These are phyloP conservation scores for Arxiozyma slooffiae DNA, from an alignment of 1,139 yeast genomes.

Conservation along the genomic window DNA sequence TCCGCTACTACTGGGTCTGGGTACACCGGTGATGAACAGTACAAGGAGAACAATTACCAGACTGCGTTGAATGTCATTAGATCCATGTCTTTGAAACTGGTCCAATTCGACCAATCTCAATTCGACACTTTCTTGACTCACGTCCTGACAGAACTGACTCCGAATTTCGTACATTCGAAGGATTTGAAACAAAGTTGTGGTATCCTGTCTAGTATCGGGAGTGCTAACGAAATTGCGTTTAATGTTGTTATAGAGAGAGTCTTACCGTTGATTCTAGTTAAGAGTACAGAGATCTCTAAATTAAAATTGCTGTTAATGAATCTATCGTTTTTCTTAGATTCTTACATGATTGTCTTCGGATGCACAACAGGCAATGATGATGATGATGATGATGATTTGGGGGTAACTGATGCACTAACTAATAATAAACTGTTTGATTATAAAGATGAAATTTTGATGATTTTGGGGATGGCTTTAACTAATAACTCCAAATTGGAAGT, in stretches of 20 bases:
- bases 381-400: constrained; percentile 5
- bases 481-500: constrained; percentile 58
- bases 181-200: constrained; percentile 51
- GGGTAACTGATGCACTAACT: constrained; percentile 2
- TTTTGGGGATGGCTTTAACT: constrained; percentile 57
- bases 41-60: constrained; percentile 22
- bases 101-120: constrained; percentile 24
- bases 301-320: constrained; percentile 55
- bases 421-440: constrained; percentile 35
- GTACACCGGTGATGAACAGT: background rate
- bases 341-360: constrained; percentile 35
- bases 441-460: constrained; percentile 59
- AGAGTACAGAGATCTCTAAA: constrained; percentile 36
- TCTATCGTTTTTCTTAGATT: constrained; percentile 45
- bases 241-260: constrained; percentile 37
- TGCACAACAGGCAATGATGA: no score
- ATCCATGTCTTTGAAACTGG: constrained; percentile 34
- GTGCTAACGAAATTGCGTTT: constrained; percentile 37
- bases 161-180: constrained; percentile 45
- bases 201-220: constrained; percentile 49
- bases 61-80: constrained; percentile 43
- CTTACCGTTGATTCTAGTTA: constrained; percentile 33
- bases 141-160: constrained; percentile 48
- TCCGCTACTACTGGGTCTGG: background rate
- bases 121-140: constrained; percentile 34